Conservation (phyloP, 345 rosid genomes). For the Schrenkiella parvula region DNA sequence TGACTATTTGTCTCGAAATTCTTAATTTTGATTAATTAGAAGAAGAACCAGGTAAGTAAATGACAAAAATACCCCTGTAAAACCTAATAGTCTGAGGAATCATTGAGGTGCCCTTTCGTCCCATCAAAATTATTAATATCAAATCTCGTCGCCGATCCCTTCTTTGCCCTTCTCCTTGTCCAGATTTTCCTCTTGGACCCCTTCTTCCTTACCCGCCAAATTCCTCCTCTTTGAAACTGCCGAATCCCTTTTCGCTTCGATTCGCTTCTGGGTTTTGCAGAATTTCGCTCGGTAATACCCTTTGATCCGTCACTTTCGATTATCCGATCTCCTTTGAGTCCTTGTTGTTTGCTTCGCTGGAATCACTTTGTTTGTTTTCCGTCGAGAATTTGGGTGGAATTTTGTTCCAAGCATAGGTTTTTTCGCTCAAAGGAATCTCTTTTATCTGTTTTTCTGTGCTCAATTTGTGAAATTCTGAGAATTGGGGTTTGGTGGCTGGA, state of each 20-base stretch:
- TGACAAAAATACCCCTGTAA: not conserved
- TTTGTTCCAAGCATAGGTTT: not conserved
- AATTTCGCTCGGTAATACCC: not conserved
- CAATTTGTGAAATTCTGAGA: slow-evolving; percentile 7
- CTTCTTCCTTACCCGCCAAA: slow-evolving; percentile 31
- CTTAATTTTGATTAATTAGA: no score
- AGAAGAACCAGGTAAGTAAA: no score
- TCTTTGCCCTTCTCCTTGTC: slow-evolving; percentile 27
- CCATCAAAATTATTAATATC: not conserved
- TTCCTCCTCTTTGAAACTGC: slow-evolving; percentile 18
- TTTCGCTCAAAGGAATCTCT: not conserved
- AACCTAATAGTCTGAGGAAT: not conserved
- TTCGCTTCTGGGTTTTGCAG: not conserved
- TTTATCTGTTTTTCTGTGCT: not conserved
- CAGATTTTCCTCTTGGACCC: slow-evolving; percentile 22
- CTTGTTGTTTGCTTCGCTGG: not conserved
- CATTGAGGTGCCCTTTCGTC: slow-evolving; percentile 3
- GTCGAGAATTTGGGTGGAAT: not conserved
- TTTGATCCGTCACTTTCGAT: slow-evolving; percentile 13
- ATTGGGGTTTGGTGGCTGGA: not conserved
- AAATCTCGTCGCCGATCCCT: slow-evolving; percentile 11
- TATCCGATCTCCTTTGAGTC: not conserved
- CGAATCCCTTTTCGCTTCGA: not conserved
- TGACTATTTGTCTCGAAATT: no score
- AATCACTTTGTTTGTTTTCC: not conserved